phyloP scores from a whole-genome alignment of 208 protist genomes.

The Kentomonas sorsogonicus region DNA sequence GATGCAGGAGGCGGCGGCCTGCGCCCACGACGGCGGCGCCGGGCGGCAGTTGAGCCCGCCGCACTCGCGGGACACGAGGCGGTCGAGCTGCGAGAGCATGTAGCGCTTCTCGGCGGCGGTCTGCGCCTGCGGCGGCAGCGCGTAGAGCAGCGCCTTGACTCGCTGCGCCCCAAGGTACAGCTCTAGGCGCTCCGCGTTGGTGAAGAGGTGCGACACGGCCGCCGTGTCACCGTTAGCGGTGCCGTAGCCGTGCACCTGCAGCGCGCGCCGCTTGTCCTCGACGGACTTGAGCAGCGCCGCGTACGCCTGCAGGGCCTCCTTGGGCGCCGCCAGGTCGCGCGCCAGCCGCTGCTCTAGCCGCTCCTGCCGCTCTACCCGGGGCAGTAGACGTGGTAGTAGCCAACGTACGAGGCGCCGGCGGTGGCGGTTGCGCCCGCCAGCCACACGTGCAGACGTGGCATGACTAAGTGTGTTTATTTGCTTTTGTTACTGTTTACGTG shows the following conservation, averaged over 20 bases:
- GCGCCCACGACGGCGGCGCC: conserved; percentile 20
- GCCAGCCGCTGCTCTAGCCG: conserved; percentile 13
- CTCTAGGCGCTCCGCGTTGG: conserved; percentile 33
- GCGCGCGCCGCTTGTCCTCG: conserved; percentile 4
- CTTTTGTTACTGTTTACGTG: no score
- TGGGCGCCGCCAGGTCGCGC: neutral
- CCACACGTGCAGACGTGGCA: conserved; percentile 52
- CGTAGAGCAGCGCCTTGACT: no score
- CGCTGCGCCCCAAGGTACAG: no score
- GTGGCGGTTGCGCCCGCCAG: conserved; percentile 15
- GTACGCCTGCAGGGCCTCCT: conserved; percentile 9
- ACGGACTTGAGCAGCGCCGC: conserved; percentile 4
- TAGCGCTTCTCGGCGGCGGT: no score
- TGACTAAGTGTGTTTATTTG: conserved; percentile 4
- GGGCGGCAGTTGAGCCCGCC: conserved; percentile 55
- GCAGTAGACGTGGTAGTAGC: conserved; percentile 40
- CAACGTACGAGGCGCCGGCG: conserved; percentile 24
- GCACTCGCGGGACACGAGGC: conserved; percentile 43
- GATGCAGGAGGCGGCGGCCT: conserved; percentile 29
- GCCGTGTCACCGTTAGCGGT: neutral
- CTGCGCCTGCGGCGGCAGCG: no score
- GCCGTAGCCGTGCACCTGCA: conserved; percentile 4
- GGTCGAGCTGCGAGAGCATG: conserved; percentile 25
- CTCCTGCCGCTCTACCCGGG: conserved; percentile 15
- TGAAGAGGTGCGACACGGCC: conserved; percentile 22